Evolutionary conservation across 2,329 filamentous ascomycete species (phyloP), one percentile per base, ranked within the genome.

Genomic region (Ascochyta rabiei): DNA sequence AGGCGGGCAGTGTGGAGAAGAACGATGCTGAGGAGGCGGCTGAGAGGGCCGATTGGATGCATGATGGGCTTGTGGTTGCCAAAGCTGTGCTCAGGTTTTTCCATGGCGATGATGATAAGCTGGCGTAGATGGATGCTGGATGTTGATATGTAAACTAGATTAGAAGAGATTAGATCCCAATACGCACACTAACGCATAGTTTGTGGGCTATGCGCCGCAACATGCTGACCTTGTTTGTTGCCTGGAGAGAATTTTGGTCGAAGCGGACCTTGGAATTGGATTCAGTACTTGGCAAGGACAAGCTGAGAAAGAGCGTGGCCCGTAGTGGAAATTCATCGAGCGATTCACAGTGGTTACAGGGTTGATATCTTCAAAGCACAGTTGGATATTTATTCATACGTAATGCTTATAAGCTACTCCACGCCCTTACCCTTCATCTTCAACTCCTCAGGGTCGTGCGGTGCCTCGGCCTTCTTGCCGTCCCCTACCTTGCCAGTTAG

Each of bases 1-100:
- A 85, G 37, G 76, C 68, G 15, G 77, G 76, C 1, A 71, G 66
- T 18, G 75, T 80, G 35, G 67, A 72, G 30, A 66, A 75, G 48
- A 56, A 73, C 13, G 68, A 75, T 49, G 64, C 72, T 15, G 66
- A 74, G 28, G 72, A 76, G 57, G 77, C 70, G 24, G 59, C 56
- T 0, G 66, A 68, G 44, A 62, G 57, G 24, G 70, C 70, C 5
- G 64, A 69, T 35, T 73, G 68, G 69, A 66, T 63, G 63, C 70
- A 73, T 34, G 70, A 73, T 46, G 70, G 70, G 18, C 18, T 65
- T 12, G 33, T 63, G 5, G 65, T 73, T 34, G 69, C 69, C 15
- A 63, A 68, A 50, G 70, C 69, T 6, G 69, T 70, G 5, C 31
- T 73, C 37, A 51, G 69, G 30, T 72, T 73, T 40, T 72, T 72